Base-by-base conservation (phyloP, 768 basidiomycete genomes). In the Rhizopogon sp. region DNA sequence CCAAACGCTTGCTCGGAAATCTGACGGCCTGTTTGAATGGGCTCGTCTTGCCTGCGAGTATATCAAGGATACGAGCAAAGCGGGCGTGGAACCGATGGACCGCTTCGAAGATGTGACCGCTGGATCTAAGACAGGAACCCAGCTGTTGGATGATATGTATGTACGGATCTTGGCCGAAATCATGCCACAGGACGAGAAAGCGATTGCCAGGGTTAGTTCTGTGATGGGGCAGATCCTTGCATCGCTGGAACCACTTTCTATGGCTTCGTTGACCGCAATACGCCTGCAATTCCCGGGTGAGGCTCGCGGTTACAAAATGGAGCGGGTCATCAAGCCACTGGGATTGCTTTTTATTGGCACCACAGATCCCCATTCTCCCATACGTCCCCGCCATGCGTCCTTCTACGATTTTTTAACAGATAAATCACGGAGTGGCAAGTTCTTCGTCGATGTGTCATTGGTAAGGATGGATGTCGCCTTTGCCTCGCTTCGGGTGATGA, bases 401-500 rank as follows among this genome's bases (percentile, higher is more conserved):
- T 65, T 70, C 53, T 45, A 44, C 20, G 69, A 70, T 13, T 70
- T 64, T 51, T 56, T 68, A 11, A 56, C 40, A 4, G 55, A 62
- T 39, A 5, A 50, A 25, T 17, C 33, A 3, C 59, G 65, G 5
- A 59, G 61, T 33, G 41, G 39, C 25, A 31, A 53, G 14, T 67
- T 57, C 43, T 54, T 28, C 54, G 49, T 61, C 17, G 58, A 60
- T 42, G 39, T 44, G 22, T 54, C 53, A 8, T 29, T 6, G 10
- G 13, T 40, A 13, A 60, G 70, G 16, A 33, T 33, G 1, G 45
- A 54, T 20, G 60, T 73, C 1, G 60, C 64, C 2, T 39, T 50
- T 6, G 56, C 59, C 16, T 67, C 60, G 9, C 49, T 75, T 4
- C 45, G 47, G 2, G 50, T 67, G 7, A 69, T 74, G 73, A 57